phyloP scores from a whole-genome alignment of 2,329 filamentous ascomycete genomes.

The Aquanectria penicillioides region DNA sequence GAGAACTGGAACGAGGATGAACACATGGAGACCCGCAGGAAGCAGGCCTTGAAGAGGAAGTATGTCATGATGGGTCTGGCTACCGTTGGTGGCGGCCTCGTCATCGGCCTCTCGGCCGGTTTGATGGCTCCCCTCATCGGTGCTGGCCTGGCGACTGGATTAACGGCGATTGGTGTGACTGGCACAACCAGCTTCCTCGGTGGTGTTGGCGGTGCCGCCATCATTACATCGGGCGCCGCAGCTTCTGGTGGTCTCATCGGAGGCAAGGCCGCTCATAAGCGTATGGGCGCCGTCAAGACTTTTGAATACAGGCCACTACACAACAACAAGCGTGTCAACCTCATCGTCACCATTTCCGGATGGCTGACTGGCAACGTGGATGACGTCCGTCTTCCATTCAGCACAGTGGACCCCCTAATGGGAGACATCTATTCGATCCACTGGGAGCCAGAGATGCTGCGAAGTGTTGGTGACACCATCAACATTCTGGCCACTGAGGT shows the following conservation, averaged over 20 bases:
- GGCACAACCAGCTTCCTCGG: conserved; percentile 91
- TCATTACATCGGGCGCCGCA: conserved; percentile 91
- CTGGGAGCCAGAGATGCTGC: conserved; percentile 98
- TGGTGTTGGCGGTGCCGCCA: conserved; percentile 89
- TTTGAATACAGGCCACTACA: conserved; percentile 97
- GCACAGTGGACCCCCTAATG: conserved; percentile 97
- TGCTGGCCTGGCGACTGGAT: conserved; percentile 90
- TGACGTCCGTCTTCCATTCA: conserved; percentile 94
- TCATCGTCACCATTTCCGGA: conserved; percentile 93
- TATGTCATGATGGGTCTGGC: conserved; percentile 97
- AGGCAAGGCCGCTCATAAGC: conserved; percentile 82
- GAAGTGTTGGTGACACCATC: conserved; percentile 97
- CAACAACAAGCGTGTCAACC: conserved; percentile 97
- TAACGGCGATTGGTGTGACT: conserved; percentile 92
- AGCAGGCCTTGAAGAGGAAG: conserved; percentile 81
- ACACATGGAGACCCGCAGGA: conserved; percentile 87
- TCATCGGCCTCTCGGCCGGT: conserved; percentile 94
- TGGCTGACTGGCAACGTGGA: conserved; percentile 99
- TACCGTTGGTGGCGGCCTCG: conserved; percentile 92
- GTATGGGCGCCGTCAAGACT: conserved; percentile 92
- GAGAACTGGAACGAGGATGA: conserved; percentile 99
- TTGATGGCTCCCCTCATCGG: conserved; percentile 93
- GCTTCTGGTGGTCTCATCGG: conserved; percentile 89
- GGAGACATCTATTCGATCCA: conserved; percentile 96
- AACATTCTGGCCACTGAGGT: conserved; percentile 98